A percentile compares a stretch with the other conserved stretches of the same genome.
Conservation (phyloP, 2,329 filamentous ascomycete species). For the Aspergillus sp. region DNA sequence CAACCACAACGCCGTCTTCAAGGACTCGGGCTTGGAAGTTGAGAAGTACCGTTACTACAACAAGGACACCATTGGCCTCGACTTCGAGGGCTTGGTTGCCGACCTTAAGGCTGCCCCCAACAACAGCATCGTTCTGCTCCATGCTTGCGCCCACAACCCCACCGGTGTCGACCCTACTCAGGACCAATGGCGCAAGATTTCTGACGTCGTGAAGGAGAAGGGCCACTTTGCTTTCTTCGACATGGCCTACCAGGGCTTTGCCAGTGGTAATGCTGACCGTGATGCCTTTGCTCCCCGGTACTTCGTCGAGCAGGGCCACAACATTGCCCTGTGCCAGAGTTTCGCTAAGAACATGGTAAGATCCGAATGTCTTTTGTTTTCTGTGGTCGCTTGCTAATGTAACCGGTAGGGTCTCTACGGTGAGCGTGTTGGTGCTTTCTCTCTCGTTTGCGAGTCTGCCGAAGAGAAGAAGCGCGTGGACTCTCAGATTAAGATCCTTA, state of each 20-base stretch:
- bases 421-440: constrained; percentile 97
- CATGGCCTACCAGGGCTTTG: constrained; percentile 99
- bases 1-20: constrained; percentile 97
- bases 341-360: constrained; percentile 99
- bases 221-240: constrained; percentile 96
- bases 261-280: constrained; percentile 84
- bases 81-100: constrained; percentile 89
- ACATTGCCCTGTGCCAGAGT: constrained; percentile 83
- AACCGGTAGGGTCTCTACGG: constrained; percentile 80
- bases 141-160: constrained; percentile 97
- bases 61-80: constrained; percentile 96
- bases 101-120: constrained; percentile 88
- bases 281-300: constrained; percentile 92
- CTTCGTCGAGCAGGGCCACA: constrained; percentile 90
- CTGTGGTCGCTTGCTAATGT: background rate
- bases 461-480: constrained; percentile 96
- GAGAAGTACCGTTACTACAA: constrained; percentile 99
- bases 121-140: constrained; percentile 86
- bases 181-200: constrained; percentile 92
- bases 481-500: constrained; percentile 97
- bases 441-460: constrained; percentile 76
- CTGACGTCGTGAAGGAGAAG: constrained; percentile 78
- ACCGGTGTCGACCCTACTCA: constrained; percentile 91
- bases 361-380: constrained; percentile 4
- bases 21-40: constrained; percentile 84